Evolutionary conservation across 108 stramenopile species (phyloP), one percentile per base, ranked within the genome.

Genomic region (Stephanodiscus triporus): DNA sequence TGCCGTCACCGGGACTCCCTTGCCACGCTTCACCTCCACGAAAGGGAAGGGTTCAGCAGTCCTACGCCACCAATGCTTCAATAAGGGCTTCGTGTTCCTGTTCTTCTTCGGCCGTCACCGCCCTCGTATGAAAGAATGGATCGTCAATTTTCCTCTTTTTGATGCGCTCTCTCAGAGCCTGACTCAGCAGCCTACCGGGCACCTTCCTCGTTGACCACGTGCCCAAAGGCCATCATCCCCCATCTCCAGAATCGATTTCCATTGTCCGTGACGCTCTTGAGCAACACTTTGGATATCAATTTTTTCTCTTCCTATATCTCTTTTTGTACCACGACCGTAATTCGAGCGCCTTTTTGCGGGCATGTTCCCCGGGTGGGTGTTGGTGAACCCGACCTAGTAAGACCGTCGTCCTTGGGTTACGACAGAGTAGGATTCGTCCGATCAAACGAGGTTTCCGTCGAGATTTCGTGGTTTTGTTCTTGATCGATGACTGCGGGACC

Each of bases 331-430:
- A 68, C 2, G 58, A 55, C 13, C 66, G 58, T 26, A 76, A 50
- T 50, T 53, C 23, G 37, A 76, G 60, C 9, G 75, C 75, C 60
- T 76, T 49, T 26, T 65, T 34, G 4, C 93, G 87, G 68, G 89
- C 20, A 89, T 72, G 65, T 94, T 94, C 7, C 93, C 93, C 16
- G 78, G 68, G 56, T 85, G 86, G 49, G 75, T 47, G 59, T 92
- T 92, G 5, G 89, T 92, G 30, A 68, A 84, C 91, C 16, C 91
- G 71, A 10, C 91, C 91, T 62, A 84, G 89, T 0, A 92, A 80
- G 63, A 92, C 89, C 89, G 61, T 88, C 55, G 11, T 90, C 88
- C 4, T 75, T 76, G 38, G 79, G 72, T 62, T 60, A n/a, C 66
- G 59, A 66, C 56, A n/a, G 49, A 36, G 9, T 29, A 22, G 0